Base-by-base conservation (phyloP, 345 rosid genomes). In the Eucalyptus globulus region DNA sequence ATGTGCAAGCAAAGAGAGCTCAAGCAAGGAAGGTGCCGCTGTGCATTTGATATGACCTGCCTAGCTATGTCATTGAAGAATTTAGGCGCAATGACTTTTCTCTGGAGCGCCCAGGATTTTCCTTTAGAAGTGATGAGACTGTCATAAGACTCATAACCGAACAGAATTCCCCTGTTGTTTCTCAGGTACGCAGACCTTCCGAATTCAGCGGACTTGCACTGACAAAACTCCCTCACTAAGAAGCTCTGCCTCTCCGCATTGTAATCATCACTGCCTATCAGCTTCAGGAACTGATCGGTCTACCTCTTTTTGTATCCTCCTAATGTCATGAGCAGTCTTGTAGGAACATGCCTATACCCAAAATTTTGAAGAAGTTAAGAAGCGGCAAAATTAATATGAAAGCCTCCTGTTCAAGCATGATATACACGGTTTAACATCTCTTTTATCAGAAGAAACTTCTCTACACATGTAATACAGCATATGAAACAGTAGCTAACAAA, bases 241-340 rank as follows among this genome's bases (percentile, higher is more conserved):
- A 86, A 86, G 54, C 44, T 49, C 40, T 49, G 40, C 27, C 49
- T 49, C 49, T 22, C 24, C 11, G 13, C 49, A 14, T 7, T 34
- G 62, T 44, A 26, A 8, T 80, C 51, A 8, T 80, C 51, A 21
- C 31, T 86, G n/a, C 49, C 58, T 12, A 14, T 67, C 50, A 88
- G 87, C 37, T 80, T 51, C 85, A 86, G 21, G 19, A n/a, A 86
- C 62, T 13, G 90, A 89, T 54, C 11, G 24, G 51, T 90, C 81
- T 37, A 91, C 88, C 83, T 90, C 92, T 60, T 89, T 89, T 89
- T 90, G 90, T 53, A 91, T 53, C 87, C 87, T 90, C 93, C 93
- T 87, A 67, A 44, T 88, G 81, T 91, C 90, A 34, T 92, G 50
- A 51, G 89, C 69, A 47, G 60, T 89, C 90, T 86, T 65, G 85